Percentiles rank a stretch among this genome's conserved stretches.
These are phyloP conservation scores for Stephanodiscus minutulus DNA, from an alignment of 108 stramenopile genomes.

Conservation along the genomic window DNA sequence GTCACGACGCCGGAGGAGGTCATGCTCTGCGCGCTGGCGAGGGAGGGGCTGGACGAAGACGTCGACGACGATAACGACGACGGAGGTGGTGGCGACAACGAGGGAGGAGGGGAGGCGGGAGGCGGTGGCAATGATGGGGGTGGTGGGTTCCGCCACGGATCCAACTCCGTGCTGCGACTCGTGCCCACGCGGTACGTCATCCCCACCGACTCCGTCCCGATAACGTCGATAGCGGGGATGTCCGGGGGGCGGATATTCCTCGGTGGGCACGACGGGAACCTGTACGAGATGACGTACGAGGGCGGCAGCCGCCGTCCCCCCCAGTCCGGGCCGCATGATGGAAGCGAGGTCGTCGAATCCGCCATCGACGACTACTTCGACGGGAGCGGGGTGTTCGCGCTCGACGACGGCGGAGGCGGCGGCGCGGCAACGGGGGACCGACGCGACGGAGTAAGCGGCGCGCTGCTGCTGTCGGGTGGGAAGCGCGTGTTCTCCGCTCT, in stretches of 20 bases:
- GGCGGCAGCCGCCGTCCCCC: constrained; percentile 7
- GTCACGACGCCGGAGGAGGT: constrained; percentile 93
- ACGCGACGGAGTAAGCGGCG: neutral
- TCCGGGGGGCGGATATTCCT: constrained; percentile 89
- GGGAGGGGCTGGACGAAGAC: constrained; percentile 16
- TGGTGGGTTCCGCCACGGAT: constrained; percentile 26
- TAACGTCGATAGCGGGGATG: constrained; percentile 78
- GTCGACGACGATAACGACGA: neutral
- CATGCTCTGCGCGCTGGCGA: constrained; percentile 79
- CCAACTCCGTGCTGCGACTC: constrained; percentile 32
- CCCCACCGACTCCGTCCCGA: constrained; percentile 87
- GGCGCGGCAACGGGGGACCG: neutral
- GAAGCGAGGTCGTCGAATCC: constrained; percentile 22
- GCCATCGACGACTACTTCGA: constrained; percentile 52
- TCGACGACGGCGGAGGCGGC: neutral
- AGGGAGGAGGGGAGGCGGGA: neutral
- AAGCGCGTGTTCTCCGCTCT: constrained; percentile 60
- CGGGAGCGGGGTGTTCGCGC: constrained; percentile 29
- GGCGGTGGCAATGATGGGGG: neutral
- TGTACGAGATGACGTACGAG: constrained; percentile 93
- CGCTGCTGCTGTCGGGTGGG: constrained; percentile 42
- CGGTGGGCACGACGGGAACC: constrained; percentile 93
- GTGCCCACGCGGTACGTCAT: constrained; percentile 84
- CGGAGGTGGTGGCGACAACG: neutral
- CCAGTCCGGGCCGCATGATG: too few relatives aligned